Evolutionary conservation across 768 basidiomycete genomes (phyloP).

Genomic region (Crepidotus variabilis): DNA sequence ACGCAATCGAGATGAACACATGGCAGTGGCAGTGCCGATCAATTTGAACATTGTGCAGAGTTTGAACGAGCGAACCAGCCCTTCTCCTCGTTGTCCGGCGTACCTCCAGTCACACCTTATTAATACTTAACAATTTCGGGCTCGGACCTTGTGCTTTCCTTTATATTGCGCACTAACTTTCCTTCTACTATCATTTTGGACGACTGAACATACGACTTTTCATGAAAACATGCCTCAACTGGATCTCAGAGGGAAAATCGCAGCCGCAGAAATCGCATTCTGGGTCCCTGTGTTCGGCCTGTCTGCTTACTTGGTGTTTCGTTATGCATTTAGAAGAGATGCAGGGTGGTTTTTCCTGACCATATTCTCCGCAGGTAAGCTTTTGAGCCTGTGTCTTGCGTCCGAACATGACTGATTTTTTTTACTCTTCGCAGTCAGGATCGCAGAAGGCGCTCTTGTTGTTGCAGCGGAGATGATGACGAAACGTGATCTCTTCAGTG

Average conservation of each 20-base stretch:
- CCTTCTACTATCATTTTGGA: neutral
- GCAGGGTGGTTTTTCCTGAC: conserved; percentile 69
- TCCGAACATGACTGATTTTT: neutral
- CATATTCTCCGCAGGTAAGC: conserved; percentile 55
- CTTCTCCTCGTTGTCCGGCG: neutral
- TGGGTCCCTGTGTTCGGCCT: conserved; percentile 54
- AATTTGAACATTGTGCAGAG: conserved; percentile 5
- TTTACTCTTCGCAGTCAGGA: conserved; percentile 38
- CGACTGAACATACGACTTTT: conserved; percentile 13
- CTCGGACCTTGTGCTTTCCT: conserved; percentile 1
- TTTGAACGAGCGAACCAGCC: neutral
- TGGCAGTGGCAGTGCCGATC: neutral
- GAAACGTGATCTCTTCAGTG: conserved; percentile 43
- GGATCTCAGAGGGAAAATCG: conserved; percentile 46
- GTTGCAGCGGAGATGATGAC: conserved; percentile 47
- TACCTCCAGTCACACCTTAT: neutral
- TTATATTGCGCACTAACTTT: neutral
- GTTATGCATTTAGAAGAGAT: conserved; percentile 54
- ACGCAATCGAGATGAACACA: neutral
- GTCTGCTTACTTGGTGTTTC: conserved; percentile 40
- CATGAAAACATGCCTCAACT: conserved; percentile 34
- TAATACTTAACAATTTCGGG: conserved; percentile 11
- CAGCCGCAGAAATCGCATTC: conserved; percentile 55
- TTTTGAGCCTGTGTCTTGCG: neutral
- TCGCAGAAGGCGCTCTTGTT: conserved; percentile 52